Conservation (phyloP, 495 filamentous ascomycete genomes). For the Trichoderma reesei region DNA sequence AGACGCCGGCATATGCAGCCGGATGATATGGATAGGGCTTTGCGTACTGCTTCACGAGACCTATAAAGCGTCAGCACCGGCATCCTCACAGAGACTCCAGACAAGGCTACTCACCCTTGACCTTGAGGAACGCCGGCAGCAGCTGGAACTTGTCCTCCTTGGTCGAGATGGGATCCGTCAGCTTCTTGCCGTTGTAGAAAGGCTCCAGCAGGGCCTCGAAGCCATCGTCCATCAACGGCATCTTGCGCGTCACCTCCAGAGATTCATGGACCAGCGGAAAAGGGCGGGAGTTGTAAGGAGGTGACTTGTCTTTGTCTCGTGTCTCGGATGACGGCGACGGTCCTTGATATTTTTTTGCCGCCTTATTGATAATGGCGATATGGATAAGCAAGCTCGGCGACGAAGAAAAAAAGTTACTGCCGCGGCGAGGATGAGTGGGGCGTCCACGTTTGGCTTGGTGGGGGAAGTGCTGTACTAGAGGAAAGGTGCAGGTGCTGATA, state of each 20-base stretch:
- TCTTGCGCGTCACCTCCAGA: slow-evolving; percentile 21
- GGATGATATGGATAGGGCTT: not conserved
- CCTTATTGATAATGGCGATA: not conserved
- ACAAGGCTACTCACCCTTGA: slow-evolving; percentile 52
- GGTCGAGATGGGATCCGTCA: slow-evolving; percentile 92
- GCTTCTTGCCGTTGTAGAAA: slow-evolving; percentile 88
- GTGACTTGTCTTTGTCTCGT: no score
- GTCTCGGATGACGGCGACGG: not conserved
- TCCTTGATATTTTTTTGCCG: not conserved
- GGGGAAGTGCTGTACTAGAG: not conserved
- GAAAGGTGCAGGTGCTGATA: no score
- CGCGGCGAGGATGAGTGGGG: slow-evolving; percentile 4
- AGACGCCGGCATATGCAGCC: not conserved
- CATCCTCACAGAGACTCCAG: slow-evolving; percentile 5
- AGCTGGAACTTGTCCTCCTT: slow-evolving; percentile 91
- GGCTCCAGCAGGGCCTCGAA: slow-evolving; percentile 89
- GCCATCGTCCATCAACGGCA: slow-evolving; percentile 39
- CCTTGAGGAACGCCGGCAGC: slow-evolving; percentile 89
- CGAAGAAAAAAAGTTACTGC: slow-evolving; percentile 8
- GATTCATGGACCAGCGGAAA: slow-evolving; percentile 10
- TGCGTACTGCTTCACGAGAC: slow-evolving; percentile 72
- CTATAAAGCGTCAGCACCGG: slow-evolving; percentile 20
- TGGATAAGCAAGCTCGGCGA: slow-evolving; percentile 6
- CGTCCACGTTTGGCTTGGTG: not conserved
- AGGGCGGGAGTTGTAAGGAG: not conserved